These are phyloP conservation scores for Mycena sp. DNA, from an alignment of 1,284 basidiomycete genomes.

Conservation along the genomic window DNA sequence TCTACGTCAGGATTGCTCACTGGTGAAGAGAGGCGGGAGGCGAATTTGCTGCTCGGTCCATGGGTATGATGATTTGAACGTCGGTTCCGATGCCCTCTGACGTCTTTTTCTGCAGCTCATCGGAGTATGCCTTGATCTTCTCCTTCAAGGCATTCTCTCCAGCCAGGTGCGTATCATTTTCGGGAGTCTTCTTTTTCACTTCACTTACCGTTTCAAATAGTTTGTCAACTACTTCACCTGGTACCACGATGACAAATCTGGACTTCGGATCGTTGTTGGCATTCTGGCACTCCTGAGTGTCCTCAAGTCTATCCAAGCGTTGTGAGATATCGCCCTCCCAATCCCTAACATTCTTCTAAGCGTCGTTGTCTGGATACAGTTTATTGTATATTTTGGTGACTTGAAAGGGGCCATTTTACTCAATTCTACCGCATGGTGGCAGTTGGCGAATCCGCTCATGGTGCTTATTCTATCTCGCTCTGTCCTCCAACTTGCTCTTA, in stretches of 20 bases:
- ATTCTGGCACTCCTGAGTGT: slow-evolving; percentile 40
- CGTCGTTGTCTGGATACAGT: slow-evolving; percentile 42
- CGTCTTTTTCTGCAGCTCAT: slow-evolving; percentile 2
- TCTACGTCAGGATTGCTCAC: no score
- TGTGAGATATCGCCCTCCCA: slow-evolving; percentile 39
- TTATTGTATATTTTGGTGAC: slow-evolving; percentile 42
- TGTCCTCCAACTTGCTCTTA: not conserved
- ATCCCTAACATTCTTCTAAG: no score
- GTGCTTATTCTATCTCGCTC: slow-evolving; percentile 24
- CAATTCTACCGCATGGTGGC: slow-evolving; percentile 46
- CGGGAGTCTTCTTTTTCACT: not conserved
- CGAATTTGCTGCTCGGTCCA: no score
- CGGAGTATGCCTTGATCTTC: slow-evolving; percentile 41
- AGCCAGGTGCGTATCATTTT: slow-evolving; percentile 38
- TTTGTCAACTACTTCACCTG: slow-evolving; percentile 41
- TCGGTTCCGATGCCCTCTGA: not conserved
- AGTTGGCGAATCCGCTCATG: slow-evolving; percentile 40
- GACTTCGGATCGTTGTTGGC: slow-evolving; percentile 35
- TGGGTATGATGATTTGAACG: slow-evolving; percentile 14
- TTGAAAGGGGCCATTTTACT: slow-evolving; percentile 41
- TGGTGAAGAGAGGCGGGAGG: no score
- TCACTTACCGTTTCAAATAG: slow-evolving; percentile 29
- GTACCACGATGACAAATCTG: slow-evolving; percentile 39
- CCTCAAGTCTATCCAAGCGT: slow-evolving; percentile 42
- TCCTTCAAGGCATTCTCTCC: slow-evolving; percentile 43